phyloP scores from a whole-genome alignment of 164 flowering plant species.

The Houttuynia cordata region DNA sequence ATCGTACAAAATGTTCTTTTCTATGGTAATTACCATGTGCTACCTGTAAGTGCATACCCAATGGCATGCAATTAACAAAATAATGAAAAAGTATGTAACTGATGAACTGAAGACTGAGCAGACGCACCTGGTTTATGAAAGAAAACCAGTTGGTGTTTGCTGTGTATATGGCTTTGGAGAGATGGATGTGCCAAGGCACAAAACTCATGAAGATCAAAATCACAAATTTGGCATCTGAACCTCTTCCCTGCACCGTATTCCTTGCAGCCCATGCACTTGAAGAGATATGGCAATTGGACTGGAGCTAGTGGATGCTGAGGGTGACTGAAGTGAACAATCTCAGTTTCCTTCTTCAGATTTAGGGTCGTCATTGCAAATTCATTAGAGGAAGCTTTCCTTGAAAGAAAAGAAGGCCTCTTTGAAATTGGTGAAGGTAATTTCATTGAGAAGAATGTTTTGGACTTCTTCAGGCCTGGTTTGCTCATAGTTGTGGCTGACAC shows the following conservation, averaged over 20 bases:
- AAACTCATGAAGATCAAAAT: conserved; percentile 62
- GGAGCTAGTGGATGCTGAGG: conserved; percentile 42
- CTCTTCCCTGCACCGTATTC: conserved; percentile 65
- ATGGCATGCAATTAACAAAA: too few relatives aligned
- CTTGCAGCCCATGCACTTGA: conserved; percentile 66
- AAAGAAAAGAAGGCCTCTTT: too few relatives aligned
- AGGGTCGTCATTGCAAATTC: neutral
- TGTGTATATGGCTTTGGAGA: conserved; percentile 45
- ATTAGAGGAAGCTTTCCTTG: neutral
- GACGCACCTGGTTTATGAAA: conserved; percentile 26
- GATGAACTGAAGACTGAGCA: too few relatives aligned
- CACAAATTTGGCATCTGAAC: conserved; percentile 48
- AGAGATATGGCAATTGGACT: conserved; percentile 29
- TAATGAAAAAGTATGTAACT: too few relatives aligned
- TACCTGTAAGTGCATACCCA: too few relatives aligned
- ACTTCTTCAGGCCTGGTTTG: conserved; percentile 2
- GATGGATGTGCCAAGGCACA: conserved; percentile 57
- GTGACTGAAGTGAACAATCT: conserved; percentile 37
- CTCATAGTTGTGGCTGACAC: neutral
- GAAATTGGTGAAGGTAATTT: conserved; percentile 1
- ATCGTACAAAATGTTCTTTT: too few relatives aligned
- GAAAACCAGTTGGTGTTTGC: conserved; percentile 51
- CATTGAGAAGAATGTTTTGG: conserved; percentile 2
- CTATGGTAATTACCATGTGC: too few relatives aligned
- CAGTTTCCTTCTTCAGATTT: conserved; percentile 17